Percentiles rank a stretch among this genome's conserved stretches.
Conservation (phyloP, 2,329 filamentous ascomycete genomes). For the Verticillium isaacii region DNA sequence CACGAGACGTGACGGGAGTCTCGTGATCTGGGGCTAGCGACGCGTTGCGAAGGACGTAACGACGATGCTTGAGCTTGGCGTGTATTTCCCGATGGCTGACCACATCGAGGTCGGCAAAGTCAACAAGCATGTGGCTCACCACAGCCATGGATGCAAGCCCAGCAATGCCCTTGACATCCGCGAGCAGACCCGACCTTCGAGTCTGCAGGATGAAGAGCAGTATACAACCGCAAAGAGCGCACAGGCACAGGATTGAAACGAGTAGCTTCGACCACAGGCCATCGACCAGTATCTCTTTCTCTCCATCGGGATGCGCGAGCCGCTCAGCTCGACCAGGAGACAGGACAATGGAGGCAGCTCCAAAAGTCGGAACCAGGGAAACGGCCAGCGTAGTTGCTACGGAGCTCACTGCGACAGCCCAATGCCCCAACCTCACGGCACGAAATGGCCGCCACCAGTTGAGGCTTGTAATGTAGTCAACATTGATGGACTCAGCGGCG, state of each 20-base stretch:
- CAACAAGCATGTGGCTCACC: conserved; percentile 65
- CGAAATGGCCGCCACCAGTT: conserved; percentile 60
- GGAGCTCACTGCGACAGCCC: conserved; percentile 64
- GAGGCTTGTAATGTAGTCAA: conserved; percentile 68
- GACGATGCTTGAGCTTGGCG: conserved; percentile 57
- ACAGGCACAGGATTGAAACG: conserved; percentile 49
- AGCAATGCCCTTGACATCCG: conserved; percentile 68
- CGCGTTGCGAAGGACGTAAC: conserved; percentile 67
- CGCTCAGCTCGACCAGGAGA: conserved; percentile 45
- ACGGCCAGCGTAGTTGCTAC: conserved; percentile 61
- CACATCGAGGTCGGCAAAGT: conserved; percentile 68
- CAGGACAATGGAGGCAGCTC: conserved; percentile 57
- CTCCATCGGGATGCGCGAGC: conserved; percentile 28
- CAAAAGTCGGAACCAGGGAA: conserved; percentile 64
- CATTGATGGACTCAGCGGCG: conserved; percentile 64
- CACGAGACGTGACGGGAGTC: conserved; percentile 32
- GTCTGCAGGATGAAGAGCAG: conserved; percentile 58
- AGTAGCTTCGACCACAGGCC: conserved; percentile 58
- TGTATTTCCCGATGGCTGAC: conserved; percentile 64
- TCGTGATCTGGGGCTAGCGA: conserved; percentile 62
- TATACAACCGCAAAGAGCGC: conserved; percentile 51
- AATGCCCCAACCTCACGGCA: conserved; percentile 59
- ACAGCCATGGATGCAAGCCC: conserved; percentile 73
- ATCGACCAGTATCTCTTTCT: conserved; percentile 53
- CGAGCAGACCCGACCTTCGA: conserved; percentile 60